Base-by-base conservation (phyloP, 2,329 filamentous ascomycete genomes). In the Elsinoe necatrix region DNA sequence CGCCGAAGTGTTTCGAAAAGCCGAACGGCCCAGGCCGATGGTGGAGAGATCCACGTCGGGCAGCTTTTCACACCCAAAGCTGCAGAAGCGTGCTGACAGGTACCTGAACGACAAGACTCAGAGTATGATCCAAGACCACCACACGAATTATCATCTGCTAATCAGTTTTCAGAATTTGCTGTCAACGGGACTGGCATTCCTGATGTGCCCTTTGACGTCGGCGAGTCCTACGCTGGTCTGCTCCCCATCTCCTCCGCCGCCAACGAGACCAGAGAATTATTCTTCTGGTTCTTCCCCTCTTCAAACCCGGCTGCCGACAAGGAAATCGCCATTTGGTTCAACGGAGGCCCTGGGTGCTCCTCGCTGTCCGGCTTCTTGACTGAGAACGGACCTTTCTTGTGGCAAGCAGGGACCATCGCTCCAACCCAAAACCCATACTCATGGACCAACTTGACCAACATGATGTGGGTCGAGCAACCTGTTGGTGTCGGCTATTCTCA, bases 361-460 rank as follows among this genome's bases (percentile, higher is more conserved):
- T 73, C 72, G 2, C 69, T 75, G 20, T 70, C 72, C 57, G 72
- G 72, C 4, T 71, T 75, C 54, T 61, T 75, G 43, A 71, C 72
- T 45, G 72, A 74, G 61, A 74, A 74, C 47, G 71, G 72, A 0
- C 72, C 62, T 62, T 68, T 77, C 55, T 62, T 70, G 1, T 76
- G 74, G 74, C 69, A 75, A 42, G 72, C 71, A 62, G 68, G 68
- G 23, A 70, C 68, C 4, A 59, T 66, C 63, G 57, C 64, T 16
- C 69, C 73, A 1, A 69, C 74, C 1, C 67, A 70, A 59, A 76
- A 76, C 59, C 69, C 71, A 0, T 76, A 68, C 66, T 69, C 68
- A 45, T 76, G 73, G 72, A 67, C 81, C 59, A 85, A 85, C 54
- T 70, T 92, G 39, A 86, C 86, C 55, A 89, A 90, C 68, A 80